phyloP scores from a whole-genome alignment of 495 filamentous ascomycete species.

The Neurospora sublineolata region DNA sequence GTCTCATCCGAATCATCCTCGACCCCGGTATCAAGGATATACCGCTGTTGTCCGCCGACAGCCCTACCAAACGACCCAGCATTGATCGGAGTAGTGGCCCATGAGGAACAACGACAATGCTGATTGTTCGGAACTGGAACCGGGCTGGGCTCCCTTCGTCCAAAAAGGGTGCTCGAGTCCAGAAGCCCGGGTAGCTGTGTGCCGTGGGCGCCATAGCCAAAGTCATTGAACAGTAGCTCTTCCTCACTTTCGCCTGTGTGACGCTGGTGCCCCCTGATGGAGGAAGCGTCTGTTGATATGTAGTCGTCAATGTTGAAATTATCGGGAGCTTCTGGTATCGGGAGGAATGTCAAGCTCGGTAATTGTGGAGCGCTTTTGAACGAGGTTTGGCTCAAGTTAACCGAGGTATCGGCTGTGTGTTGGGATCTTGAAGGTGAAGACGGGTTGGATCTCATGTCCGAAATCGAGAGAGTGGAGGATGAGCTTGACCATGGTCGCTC shows the following conservation, averaged over 20 bases:
- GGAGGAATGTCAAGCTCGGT: not conserved
- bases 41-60: slow-evolving; percentile 2
- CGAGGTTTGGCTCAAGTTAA: slow-evolving; percentile 23
- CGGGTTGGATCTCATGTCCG: slow-evolving; percentile 27
- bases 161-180: slow-evolving; percentile 6
- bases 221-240: slow-evolving; percentile 31
- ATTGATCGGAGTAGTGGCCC: not conserved
- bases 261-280: slow-evolving; percentile 15
- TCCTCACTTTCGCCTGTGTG: slow-evolving; percentile 28
- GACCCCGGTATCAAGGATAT: slow-evolving; percentile 11
- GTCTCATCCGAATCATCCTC: slow-evolving; percentile 2
- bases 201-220: slow-evolving; percentile 24
- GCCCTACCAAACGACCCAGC: slow-evolving; percentile 8
- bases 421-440: slow-evolving; percentile 28
- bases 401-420: slow-evolving; percentile 32
- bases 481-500: slow-evolving; percentile 29
- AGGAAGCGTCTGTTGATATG: slow-evolving; percentile 27
- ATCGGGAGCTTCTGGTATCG: not conserved
- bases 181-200: slow-evolving; percentile 27
- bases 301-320: slow-evolving; percentile 31
- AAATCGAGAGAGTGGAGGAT: slow-evolving; percentile 27
- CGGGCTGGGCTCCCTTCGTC: not conserved
- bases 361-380: not conserved
- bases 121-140: not conserved
- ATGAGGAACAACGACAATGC: not conserved